Conservation (phyloP, 306 rosid genomes). For the Sesbania bispinosa region DNA sequence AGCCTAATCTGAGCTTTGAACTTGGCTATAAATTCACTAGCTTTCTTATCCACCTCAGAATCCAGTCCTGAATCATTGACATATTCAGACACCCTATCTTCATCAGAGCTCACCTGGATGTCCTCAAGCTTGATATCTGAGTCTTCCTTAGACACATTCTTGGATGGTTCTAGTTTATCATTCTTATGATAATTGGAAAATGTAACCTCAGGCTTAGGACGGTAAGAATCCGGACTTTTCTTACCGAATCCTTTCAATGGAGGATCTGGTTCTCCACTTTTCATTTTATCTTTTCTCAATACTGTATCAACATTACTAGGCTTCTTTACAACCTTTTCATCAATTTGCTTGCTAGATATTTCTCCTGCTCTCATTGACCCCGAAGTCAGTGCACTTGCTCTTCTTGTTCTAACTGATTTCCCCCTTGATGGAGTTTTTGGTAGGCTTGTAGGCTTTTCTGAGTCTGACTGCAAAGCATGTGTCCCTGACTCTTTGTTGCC, state of each 20-base stretch:
- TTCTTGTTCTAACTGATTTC: constrained; percentile 84
- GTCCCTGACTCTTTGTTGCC: constrained; percentile 31
- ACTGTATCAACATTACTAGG: constrained; percentile 27
- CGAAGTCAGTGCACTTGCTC: constrained; percentile 38
- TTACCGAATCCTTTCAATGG: constrained; percentile 20
- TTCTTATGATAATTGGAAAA: constrained; percentile 23
- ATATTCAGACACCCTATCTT: constrained; percentile 35
- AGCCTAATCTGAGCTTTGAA: constrained; percentile 89
- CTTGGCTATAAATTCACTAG: constrained; percentile 89
- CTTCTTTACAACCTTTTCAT: constrained; percentile 41
- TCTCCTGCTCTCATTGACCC: constrained; percentile 37
- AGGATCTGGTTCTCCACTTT: constrained; percentile 36
- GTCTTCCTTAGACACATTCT: constrained; percentile 35
- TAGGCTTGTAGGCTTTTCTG: constrained; percentile 35
- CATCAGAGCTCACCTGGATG: constrained; percentile 43
- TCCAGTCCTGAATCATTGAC: constrained; percentile 50
- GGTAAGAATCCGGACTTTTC: constrained; percentile 29
- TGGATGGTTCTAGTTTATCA: constrained; percentile 34
- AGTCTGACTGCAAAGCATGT: constrained; percentile 29
- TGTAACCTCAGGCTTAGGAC: constrained; percentile 31
- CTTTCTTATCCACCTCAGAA: constrained; percentile 94
- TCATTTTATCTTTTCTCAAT: constrained; percentile 43
- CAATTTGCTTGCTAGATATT: constrained; percentile 32
- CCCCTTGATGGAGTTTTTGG: constrained; percentile 52
- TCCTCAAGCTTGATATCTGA: constrained; percentile 36